Evolutionary conservation across 73 alveolate species (phyloP).

Genomic region (Paramecium caudatum): DNA sequence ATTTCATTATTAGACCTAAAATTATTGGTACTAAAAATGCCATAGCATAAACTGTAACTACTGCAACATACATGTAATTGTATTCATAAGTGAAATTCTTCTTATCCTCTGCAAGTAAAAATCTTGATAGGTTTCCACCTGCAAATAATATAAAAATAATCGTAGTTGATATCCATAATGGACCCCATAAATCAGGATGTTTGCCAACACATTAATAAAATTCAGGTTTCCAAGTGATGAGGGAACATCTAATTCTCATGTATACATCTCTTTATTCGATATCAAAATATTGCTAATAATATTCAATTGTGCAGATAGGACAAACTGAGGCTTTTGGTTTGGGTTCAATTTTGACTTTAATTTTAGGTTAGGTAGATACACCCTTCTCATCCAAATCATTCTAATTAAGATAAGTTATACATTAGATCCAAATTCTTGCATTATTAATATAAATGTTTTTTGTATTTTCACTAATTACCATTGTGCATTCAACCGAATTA

Average conservation of each 20-base stretch:
- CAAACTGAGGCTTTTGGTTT: background rate
- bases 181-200: conserved; percentile 86
- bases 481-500: conserved; percentile 9
- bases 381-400: conserved; percentile 61
- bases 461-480: background rate
- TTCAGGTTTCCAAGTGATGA: conserved; percentile 37
- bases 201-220: conserved; percentile 56
- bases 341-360: conserved; percentile 32
- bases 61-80: conserved; percentile 79
- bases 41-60: conserved; percentile 72
- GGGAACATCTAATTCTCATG: conserved; percentile 32
- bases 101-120: conserved; percentile 67
- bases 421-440: conserved; percentile 47
- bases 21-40: conserved; percentile 81
- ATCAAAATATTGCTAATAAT: background rate
- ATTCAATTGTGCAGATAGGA: conserved; percentile 22
- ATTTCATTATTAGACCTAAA: conserved; percentile 72
- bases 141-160: conserved; percentile 82
- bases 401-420: conserved; percentile 26
- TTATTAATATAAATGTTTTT: background rate
- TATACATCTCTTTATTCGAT: conserved; percentile 30
- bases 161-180: conserved; percentile 87
- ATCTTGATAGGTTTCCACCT: conserved; percentile 84
- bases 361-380: background rate
- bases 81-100: conserved; percentile 70